Conservation (phyloP, 2,329 filamentous ascomycete genomes). For the Penicillium sp. region DNA sequence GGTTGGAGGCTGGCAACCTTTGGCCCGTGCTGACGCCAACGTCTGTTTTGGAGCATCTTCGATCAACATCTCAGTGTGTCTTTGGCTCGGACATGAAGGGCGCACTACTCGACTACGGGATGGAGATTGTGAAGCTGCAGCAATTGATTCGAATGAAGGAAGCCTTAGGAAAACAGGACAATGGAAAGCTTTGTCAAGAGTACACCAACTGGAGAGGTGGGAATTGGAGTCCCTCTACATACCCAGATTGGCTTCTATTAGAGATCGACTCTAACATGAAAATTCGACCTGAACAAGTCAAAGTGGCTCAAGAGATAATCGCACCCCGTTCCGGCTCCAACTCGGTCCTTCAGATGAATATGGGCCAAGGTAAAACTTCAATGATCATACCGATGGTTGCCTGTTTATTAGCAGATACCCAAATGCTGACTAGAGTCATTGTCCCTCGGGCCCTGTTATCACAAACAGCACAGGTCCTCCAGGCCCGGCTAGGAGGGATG, state of each 20-base stretch:
- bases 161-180: no score
- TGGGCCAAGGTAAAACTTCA: background rate
- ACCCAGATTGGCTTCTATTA: background rate
- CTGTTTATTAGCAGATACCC: background rate
- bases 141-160: no score
- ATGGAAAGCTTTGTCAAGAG: constrained; percentile 12
- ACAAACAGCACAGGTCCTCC: background rate
- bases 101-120: no score
- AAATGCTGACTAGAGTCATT: background rate
- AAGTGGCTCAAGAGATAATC: background rate
- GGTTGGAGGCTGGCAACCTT: no score
- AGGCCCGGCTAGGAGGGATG: background rate
- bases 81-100: no score
- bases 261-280: background rate
- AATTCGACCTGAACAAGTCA: background rate
- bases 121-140: no score
- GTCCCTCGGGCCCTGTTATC: background rate
- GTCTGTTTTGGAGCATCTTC: no score
- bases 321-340: background rate
- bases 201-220: background rate
- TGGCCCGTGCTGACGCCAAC: no score
- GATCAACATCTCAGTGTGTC: no score
- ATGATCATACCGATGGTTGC: background rate
- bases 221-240: background rate
- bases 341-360: background rate